phyloP scores from a whole-genome alignment of 108 stramenopile genomes.

The Nannochloropsis gaditana region DNA sequence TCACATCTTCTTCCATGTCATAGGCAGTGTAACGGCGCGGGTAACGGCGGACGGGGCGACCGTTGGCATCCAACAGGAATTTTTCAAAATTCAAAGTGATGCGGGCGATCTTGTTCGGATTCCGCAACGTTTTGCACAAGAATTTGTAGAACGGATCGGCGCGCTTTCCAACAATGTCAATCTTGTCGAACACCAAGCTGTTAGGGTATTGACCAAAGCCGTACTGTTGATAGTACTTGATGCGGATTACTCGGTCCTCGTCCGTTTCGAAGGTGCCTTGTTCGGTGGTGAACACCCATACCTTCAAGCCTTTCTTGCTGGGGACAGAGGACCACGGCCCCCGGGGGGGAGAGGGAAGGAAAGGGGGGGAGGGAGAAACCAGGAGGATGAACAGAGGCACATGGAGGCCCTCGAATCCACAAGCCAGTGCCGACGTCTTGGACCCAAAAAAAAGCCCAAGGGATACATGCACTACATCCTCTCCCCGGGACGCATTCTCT shows the following conservation, averaged over 20 bases:
- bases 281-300: constrained; percentile 25
- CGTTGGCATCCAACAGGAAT: constrained; percentile 51
- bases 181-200: constrained; percentile 55
- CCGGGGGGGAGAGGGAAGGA: not conserved
- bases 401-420: not conserved
- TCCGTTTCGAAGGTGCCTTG: constrained; percentile 58
- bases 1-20: constrained; percentile 49
- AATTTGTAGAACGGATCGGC: constrained; percentile 52
- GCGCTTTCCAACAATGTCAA: constrained; percentile 54
- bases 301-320: constrained; percentile 4
- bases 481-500: not conserved
- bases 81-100: constrained; percentile 57
- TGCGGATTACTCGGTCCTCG: constrained; percentile 50
- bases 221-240: constrained; percentile 55
- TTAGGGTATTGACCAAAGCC: constrained; percentile 55
- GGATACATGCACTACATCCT: not conserved
- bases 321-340: too few relatives aligned
- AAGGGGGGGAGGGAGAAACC: not conserved
- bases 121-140: constrained; percentile 42
- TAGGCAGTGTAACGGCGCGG: constrained; percentile 47
- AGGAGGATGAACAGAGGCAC: not conserved
- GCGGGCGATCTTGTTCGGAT: constrained; percentile 55
- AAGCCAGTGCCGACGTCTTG: not conserved
- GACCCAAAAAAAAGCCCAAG: not conserved
- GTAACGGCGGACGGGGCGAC: constrained; percentile 47